Evolutionary conservation across 2,329 filamentous ascomycete species (phyloP), one percentile per base, ranked within the genome.

Genomic region (Ophiocordyceps robertsii): DNA sequence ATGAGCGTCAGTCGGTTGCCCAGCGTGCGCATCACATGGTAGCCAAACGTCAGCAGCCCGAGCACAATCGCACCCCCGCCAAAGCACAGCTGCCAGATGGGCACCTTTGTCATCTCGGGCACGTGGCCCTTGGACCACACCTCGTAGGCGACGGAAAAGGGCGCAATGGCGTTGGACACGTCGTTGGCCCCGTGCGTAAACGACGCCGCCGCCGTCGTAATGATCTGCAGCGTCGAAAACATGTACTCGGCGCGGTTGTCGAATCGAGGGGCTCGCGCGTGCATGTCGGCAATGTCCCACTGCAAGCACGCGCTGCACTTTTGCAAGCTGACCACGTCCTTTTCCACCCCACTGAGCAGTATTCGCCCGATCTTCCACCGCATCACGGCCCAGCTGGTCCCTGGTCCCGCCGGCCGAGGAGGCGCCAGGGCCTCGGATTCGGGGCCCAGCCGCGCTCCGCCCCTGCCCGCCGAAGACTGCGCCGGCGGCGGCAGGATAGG

Each of bases 31-130:
- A 77, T 76, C 52, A 80, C 77, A 52, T 79, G 75, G 56, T 78
- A 80, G 8, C 76, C 75, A 49, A 77, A 80, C 10, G 73, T 76
- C 59, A 72, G 64, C 45, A 80, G 62, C n/a, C 75, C 75, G n/a
- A 76, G 53, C 37, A 69, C 69, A 24, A 76, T 69, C 39, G 62
- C 59, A 1, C 61, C 55, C 44, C 69, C 69, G 14, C 69, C 67
- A 29, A 70, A 63, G 40, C 65, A 64, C 12, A 73, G 56, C 44
- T 73, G 61, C 68, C 71, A 75, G 33, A 69, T 49, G 2, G 70
- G 70, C 14, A 69, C 65, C 9, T 57, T 54, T 1, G 62, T 58
- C n/a, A 59, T 51, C 11, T 53, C 54, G 11, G 50, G 44, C 3
- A 67, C 56, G 5, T 52, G 50, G 13, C 70, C 70, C 1, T 58